Conservation (phyloP, 345 rosid species). For the Aquilaria yunnanensis region DNA sequence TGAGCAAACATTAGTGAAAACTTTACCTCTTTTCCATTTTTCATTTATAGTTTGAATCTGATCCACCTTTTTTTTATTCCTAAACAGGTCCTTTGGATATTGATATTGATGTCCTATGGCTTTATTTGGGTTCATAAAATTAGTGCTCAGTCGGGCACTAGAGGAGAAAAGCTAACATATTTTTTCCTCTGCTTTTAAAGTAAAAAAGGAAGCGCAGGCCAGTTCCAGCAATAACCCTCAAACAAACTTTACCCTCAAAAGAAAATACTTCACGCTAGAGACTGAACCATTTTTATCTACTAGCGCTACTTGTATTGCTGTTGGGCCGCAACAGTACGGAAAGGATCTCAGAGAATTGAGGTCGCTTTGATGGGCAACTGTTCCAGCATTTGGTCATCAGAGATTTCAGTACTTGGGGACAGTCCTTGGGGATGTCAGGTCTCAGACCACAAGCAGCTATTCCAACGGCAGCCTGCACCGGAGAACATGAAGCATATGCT, state of each 20-base stretch:
- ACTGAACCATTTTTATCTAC: conserved; percentile 29
- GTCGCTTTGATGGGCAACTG: conserved; percentile 72
- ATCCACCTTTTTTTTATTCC: too few relatives aligned
- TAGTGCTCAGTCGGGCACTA: too few relatives aligned
- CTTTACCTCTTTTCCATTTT: too few relatives aligned
- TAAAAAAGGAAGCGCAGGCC: too few relatives aligned
- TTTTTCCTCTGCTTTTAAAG: too few relatives aligned
- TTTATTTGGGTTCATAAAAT: too few relatives aligned
- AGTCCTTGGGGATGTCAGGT: conserved; percentile 93
- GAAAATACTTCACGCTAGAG: background rate
- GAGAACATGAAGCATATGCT: conserved; percentile 82
- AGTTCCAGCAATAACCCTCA: too few relatives aligned
- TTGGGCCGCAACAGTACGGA: conserved; percentile 38
- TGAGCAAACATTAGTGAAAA: too few relatives aligned
- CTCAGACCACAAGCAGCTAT: conserved; percentile 94
- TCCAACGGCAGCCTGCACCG: conserved; percentile 95
- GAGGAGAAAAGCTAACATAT: too few relatives aligned
- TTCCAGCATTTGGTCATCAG: conserved; percentile 91
- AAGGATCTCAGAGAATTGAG: conserved; percentile 63
- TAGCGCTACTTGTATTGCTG: conserved; percentile 28
- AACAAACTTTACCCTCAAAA: background rate
- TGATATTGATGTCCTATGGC: too few relatives aligned
- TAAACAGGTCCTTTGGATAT: too few relatives aligned
- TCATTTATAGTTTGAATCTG: too few relatives aligned
- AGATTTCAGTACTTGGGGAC: conserved; percentile 62